Evolutionary conservation across 1,284 basidiomycete species (phyloP), one percentile per base, ranked within the genome.

Genomic region (Ustilago crameri): DNA sequence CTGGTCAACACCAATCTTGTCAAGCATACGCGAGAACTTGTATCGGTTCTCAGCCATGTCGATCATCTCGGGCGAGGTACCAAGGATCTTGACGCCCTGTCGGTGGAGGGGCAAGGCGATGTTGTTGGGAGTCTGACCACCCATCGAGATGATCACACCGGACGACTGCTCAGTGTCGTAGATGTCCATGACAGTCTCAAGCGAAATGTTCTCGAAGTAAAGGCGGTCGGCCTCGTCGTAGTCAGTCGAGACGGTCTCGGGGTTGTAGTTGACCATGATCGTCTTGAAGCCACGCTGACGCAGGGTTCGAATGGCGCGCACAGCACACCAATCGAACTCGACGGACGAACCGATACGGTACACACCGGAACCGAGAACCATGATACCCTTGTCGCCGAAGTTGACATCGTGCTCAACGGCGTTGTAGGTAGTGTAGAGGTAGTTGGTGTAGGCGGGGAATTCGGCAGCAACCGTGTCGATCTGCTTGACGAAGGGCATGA

Each of bases 321-420:
- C 96, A 18, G 95, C 95, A 85, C 95, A 98, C 96, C 95, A 98
- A 84, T 98, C 95, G 85, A 98, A 98, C 85, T 98, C 96, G 84
- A 98, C 96, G 2, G 94, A 97, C 1, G 94, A 97, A 34, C 96
- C 95, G 78, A 98, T 98, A 59, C 96, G 91, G 86, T 98, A 98
- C 17, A 98, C 95, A 77, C 95, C 95, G 24, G 96, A 98, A 26
- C 95, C 96, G 32, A 98, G 88, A 14, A 98, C 95, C 89, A 98
- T 96, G 66, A 97, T 90, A 78, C 95, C 95, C 66, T 91, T 88
- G 82, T 98, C 96, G 56, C 90, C 85, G 85, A 98, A 98, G 12
- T 86, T 85, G 77, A 98, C 85, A 80, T 98, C 95, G 84, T 98
- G 92, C 84, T 95, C 92, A 69, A 90, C 86, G 12, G 92, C 95